Base-by-base conservation (phyloP, 2,329 filamentous ascomycete genomes). In the Stachybotrys chlorohalonatus region DNA sequence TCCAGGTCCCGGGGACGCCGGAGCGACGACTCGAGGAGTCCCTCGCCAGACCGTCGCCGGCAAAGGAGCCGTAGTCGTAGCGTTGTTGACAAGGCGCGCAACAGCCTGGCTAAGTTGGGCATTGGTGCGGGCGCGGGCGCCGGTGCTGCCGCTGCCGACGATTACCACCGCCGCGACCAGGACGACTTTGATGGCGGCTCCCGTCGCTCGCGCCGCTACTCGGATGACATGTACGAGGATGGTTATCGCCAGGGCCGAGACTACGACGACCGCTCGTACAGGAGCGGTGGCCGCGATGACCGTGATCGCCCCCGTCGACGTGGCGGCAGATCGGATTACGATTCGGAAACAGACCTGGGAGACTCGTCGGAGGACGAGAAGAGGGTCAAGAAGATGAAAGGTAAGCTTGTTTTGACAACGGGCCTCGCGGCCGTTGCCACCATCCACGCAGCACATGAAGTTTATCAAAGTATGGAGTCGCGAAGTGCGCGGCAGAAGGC, bases 1-100 rank as follows among this genome's bases (percentile, higher is more conserved):
- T 85, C 82, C 8, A 79, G 83, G 57, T 72, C 70, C 30, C 68
- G 67, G 56, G 83, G 81, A 58, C 78, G 81, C 52, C 74, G 79
- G 31, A 78, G 78, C 8, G 73, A 75, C 53, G 74, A 76, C 56
- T 73, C 70, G 0, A 66, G 68, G 52, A 74, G 71, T 59, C 73
- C 72, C 2, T 75, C 73, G 1, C 74, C 74, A 3, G 72, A 77
- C 57, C 75, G 78, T 51, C 80, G 65, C 24, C 67, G 67, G 31
- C 65, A 67, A 30, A 68, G 73, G 55, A 75, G 81, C 69, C 79
- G 83, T 59, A 86, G 83, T 72, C 82, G 82, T 57, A 86, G 83
- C 65, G 77, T 86, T n/a, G 82, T 84, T 8, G 82, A 85, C 64
- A 74, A 74, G 53, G 81, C 82, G 17, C 80, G 83, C 54, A 81